Conservation (phyloP, 129 eudicot species). For the Tanacetum coccineum region DNA sequence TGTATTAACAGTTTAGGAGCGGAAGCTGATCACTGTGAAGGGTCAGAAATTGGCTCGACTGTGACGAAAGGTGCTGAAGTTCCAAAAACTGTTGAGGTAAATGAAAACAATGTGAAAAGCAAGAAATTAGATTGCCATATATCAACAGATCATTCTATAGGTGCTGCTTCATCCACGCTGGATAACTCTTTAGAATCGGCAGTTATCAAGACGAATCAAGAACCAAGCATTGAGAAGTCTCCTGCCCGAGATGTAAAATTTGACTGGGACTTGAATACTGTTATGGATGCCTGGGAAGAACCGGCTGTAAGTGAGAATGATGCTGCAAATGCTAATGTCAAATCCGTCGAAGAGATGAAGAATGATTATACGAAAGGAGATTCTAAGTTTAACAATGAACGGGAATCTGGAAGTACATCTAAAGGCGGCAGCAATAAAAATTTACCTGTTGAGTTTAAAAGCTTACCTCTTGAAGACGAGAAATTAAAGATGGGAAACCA, state of each 20-base stretch:
- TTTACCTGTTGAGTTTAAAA: slow-evolving; percentile 22
- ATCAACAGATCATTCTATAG: no score
- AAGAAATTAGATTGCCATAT: slow-evolving; percentile 11
- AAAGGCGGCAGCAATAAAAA: neutral
- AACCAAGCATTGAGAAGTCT: slow-evolving; percentile 15
- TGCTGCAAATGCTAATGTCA: slow-evolving; percentile 12
- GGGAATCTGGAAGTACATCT: no score
- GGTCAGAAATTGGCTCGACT: slow-evolving; percentile 2
- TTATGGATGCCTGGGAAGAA: slow-evolving; percentile 39
- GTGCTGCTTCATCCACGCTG: neutral
- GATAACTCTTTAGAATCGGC: slow-evolving; percentile 8
- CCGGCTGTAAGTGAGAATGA: slow-evolving; percentile 19
- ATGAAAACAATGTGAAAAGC: slow-evolving; percentile 17
- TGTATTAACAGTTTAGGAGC: slow-evolving; percentile 38
- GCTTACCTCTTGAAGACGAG: slow-evolving; percentile 19
- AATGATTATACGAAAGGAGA: slow-evolving; percentile 11
- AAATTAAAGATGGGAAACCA: slow-evolving; percentile 15
- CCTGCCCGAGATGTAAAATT: slow-evolving; percentile 25
- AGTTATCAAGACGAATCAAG: slow-evolving; percentile 8
- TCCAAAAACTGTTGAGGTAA: neutral
- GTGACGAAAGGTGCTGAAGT: neutral
- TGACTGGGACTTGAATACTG: slow-evolving; percentile 39
- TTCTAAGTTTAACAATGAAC: neutral
- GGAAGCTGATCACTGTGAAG: slow-evolving; percentile 25
- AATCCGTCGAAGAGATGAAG: slow-evolving; percentile 13